Evolutionary conservation across 805 yeast species (phyloP).

Genomic region (Wickerhamiella spandovensis): DNA sequence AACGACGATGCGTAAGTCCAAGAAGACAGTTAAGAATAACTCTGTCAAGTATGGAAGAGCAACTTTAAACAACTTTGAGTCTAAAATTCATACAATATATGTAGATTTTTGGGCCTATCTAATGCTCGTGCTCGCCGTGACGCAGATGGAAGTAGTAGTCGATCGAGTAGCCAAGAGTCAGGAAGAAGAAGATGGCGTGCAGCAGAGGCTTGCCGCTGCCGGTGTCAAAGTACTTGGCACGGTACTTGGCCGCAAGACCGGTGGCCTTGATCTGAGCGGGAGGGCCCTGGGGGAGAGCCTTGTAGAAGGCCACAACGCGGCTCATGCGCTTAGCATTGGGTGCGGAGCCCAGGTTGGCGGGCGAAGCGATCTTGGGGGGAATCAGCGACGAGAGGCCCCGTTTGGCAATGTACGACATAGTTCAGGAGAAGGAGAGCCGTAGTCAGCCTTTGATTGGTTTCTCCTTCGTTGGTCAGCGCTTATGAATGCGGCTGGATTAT

Average conservation of each 20-base stretch:
- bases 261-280: slow-evolving; percentile 61
- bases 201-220: slow-evolving; percentile 28
- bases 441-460: slow-evolving; percentile 2
- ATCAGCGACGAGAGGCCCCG: slow-evolving; percentile 90
- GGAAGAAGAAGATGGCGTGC: slow-evolving; percentile 57
- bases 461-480: not conserved
- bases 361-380: slow-evolving; percentile 98
- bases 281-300: slow-evolving; percentile 87
- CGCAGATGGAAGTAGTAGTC: slow-evolving; percentile 81
- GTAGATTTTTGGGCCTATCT: not conserved
- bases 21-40: not conserved
- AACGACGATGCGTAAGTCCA: too few relatives aligned
- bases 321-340: slow-evolving; percentile 96
- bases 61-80: not conserved
- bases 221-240: slow-evolving; percentile 48
- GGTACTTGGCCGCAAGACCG: slow-evolving; percentile 37
- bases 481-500: too few relatives aligned
- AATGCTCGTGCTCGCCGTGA: slow-evolving; percentile 16
- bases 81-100: not conserved
- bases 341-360: slow-evolving; percentile 84
- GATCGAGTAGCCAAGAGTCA: slow-evolving; percentile 72
- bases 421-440: slow-evolving; percentile 1
- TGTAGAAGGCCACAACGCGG: slow-evolving; percentile 89
- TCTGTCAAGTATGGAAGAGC: not conserved
- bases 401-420: slow-evolving; percentile 76